Evolutionary conservation across 1,284 basidiomycete species (phyloP).

Genomic region (Cerrena zonata): DNA sequence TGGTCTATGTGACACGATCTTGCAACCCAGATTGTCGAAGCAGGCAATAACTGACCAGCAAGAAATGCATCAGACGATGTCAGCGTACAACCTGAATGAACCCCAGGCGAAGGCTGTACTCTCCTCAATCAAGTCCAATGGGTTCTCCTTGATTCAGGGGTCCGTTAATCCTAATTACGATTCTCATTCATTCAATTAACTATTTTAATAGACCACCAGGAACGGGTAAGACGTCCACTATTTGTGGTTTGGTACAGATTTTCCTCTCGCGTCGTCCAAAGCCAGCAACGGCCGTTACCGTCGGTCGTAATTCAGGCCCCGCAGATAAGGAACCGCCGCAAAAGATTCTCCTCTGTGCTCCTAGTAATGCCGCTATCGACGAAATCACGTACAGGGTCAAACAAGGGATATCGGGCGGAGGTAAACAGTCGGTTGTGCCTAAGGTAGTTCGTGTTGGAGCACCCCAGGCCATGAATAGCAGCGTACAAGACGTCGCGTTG

Average conservation of each 20-base stretch:
- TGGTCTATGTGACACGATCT: slow-evolving; percentile 67
- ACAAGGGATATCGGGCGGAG: slow-evolving; percentile 63
- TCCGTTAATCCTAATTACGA: slow-evolving; percentile 30
- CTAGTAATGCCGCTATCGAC: slow-evolving; percentile 97
- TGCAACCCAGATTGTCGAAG: slow-evolving; percentile 58
- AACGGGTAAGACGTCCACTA: slow-evolving; percentile 98
- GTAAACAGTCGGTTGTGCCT: slow-evolving; percentile 51
- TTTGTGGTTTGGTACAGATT: slow-evolving; percentile 87
- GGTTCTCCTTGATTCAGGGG: slow-evolving; percentile 96
- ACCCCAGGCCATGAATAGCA: slow-evolving; percentile 73
- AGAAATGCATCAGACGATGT: slow-evolving; percentile 68
- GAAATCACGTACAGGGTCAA: slow-evolving; percentile 88
- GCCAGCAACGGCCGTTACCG: slow-evolving; percentile 43
- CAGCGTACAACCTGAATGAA: slow-evolving; percentile 76
- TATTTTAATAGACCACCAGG: slow-evolving; percentile 79
- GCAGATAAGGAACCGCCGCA: slow-evolving; percentile 47
- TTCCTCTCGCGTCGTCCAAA: slow-evolving; percentile 64
- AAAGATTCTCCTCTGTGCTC: slow-evolving; percentile 91
- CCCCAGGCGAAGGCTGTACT: slow-evolving; percentile 91
- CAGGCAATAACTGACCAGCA: slow-evolving; percentile 42
- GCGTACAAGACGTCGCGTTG: slow-evolving; percentile 82
- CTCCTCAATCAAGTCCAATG: slow-evolving; percentile 66
- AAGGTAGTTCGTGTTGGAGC: slow-evolving; percentile 89
- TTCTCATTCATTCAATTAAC: background rate
- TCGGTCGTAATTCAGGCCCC: slow-evolving; percentile 36